Conservation (phyloP, 805 yeast species). For the Cyberlindnera galapagoensis region DNA sequence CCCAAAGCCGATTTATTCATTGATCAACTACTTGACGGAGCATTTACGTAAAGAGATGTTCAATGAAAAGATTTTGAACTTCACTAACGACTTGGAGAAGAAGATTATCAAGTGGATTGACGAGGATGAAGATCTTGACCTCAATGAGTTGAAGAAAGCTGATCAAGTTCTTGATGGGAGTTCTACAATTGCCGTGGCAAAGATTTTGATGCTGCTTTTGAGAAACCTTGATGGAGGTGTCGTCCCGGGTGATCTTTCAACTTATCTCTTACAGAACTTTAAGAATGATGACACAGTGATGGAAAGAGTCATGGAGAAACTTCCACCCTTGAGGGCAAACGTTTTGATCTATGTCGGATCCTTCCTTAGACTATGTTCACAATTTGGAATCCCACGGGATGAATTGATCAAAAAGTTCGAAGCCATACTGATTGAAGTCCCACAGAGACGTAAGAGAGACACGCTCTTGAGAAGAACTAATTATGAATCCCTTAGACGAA, state of each 20-base stretch:
- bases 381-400: constrained; percentile 19
- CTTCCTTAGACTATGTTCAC: constrained; percentile 30
- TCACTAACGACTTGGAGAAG: constrained; percentile 19
- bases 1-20: constrained; percentile 26
- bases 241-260: constrained; percentile 28
- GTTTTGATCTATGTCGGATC: constrained; percentile 33
- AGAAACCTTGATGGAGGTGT: constrained; percentile 34
- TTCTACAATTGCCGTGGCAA: constrained; percentile 21
- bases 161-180: constrained; percentile 17
- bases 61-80: constrained; percentile 15
- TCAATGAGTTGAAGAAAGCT: constrained; percentile 11
- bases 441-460: constrained; percentile 25
- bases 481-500: constrained; percentile 26
- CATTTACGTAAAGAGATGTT: constrained; percentile 23
- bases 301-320: constrained; percentile 29
- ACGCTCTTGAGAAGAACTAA: constrained; percentile 18
- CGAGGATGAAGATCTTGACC: constrained; percentile 16
- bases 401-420: constrained; percentile 25
- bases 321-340: constrained; percentile 36
- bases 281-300: constrained; percentile 24
- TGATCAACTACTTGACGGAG: constrained; percentile 25
- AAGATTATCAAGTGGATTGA: constrained; percentile 18
- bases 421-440: constrained; percentile 25
- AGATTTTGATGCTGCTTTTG: constrained; percentile 26
- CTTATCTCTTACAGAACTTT: constrained; percentile 18